Evolutionary conservation across 1,284 basidiomycete species (phyloP), one percentile per base, ranked within the genome.

Genomic region (Leucoagaricus sp.): DNA sequence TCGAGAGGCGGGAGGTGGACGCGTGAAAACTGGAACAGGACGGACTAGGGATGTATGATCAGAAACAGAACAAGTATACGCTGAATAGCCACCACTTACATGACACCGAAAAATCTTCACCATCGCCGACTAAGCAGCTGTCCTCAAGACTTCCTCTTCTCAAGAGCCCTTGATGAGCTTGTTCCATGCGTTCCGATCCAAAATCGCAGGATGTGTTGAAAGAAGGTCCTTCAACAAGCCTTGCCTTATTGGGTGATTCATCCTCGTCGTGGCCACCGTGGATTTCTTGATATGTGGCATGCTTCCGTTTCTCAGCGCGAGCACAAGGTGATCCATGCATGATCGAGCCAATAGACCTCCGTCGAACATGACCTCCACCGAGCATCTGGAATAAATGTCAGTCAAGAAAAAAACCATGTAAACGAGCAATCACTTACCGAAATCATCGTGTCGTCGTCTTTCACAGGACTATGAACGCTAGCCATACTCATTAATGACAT

Each of bases 401-500:
- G 6, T 21, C 44, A 48, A 44, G 31, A 9, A n/a, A n/a, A n/a
- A n/a, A n/a, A n/a, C n/a, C n/a, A n/a, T n/a, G 33, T 55, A 44
- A 61, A 58, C 31, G 49, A 42, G 25, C 21, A 26, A 33, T n/a
- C 26, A 42, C 86, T 65, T 69, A 89, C 89, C 47, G 81, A 83
- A 53, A 91, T 85, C 88, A 91, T 89, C 0, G 89, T 91, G 60
- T 91, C 89, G 60, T 91, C 87, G 34, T 91, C 87, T 61, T 78
- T 78, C 26, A 72, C 69, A 0, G 83, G 78, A 59, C 80, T 82
- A 44, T 83, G 79, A 7, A 71, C 65, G 52, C 79, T 84, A 49
- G 68, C 56, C 36, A 79, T 70, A 64, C 87, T 91, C 57, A 85
- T 68, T 46, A 85, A 75, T 0, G 87, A 90, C 26, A 88, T 63